Evolutionary conservation across 2,329 filamentous ascomycete species (phyloP), one percentile per base, ranked within the genome.

Genomic region (Blumeria hordei): DNA sequence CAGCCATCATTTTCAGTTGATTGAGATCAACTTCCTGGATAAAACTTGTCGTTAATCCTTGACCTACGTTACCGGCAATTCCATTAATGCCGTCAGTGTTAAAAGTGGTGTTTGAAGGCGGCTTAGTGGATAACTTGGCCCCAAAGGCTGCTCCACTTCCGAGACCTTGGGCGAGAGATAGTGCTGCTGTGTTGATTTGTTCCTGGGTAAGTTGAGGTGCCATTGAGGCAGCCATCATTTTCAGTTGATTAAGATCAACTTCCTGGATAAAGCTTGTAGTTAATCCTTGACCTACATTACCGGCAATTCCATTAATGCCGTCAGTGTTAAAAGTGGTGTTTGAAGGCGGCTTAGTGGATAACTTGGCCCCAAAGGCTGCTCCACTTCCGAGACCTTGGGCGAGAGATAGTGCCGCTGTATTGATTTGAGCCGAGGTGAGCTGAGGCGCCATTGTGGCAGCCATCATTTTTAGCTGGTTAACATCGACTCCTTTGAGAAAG

Each of bases 211-310:
- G 35, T n/a, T 54, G 50, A 53, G 39, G 12, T 4, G 12, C 39
- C 16, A 12, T 43, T 43, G 39, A 3, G 4, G 16, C 12, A 6
- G 39, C 54, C 6, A 11, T 37, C 10, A 50, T 28, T 32, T 39
- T 39, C 10, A 34, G 18, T 14, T 41, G n/a, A 32, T 53, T 39
- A 28, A 57, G 3, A 44, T 57, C 32, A 18, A 57, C 54, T 14
- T 51, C 52, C 6, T 33, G 28, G 6, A 57, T 18, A 16, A 57
- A 54, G 14, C 54, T 52, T 33, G 54, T 41, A 7, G 50, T 51
- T n/a, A 57, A 35, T 7, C 56, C 56, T 54, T 56, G 53, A n/a
- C 54, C 57, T 50, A 58, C 36, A 50, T 55, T 57, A 1, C 57
- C 57, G 18, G 54, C 57, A n/a, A 56, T 55, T 36, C 53, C 57